Evolutionary conservation across 2,329 filamentous ascomycete species (phyloP), one percentile per base, ranked within the genome.

Genomic region (Juglanconis sp.): DNA sequence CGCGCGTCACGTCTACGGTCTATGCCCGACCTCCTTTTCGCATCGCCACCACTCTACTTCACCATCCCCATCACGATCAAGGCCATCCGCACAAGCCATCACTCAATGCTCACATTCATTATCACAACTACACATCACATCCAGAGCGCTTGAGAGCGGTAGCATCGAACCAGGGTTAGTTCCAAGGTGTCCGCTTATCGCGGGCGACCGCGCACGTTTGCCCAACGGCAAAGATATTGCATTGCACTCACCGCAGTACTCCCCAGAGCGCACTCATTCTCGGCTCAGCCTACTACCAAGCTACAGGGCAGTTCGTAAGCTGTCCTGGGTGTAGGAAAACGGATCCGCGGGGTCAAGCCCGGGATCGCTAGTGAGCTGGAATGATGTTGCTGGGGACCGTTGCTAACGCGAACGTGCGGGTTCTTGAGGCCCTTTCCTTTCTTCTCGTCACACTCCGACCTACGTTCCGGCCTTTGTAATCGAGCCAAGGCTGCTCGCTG

Each of bases 101-200:
- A 5, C 8, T 4, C 11, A 15, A 17, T 17, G 7, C 42, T 46
- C 42, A 7, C 5, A 7, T 46, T 9, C 15, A 6, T 7, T 7
- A 5, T 17, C 42, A 17, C 42, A 17, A 66, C 68, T 3, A 56
- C 48, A 32, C 31, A 59, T 2, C 61, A 69, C 42, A 68, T 42
- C 7, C 47, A 51, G 47, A 34, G 38, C 55, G 48, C 47, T 30
- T 17, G 9, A 51, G 47, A 5, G 31, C n/a, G 15, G 35, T 44
- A 34, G 15, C 36, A 36, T 24, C 48, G 35, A 42, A 44, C 47
- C 55, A 54, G 52, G 55, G 55, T 57, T 47, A 57, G 55, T 57
- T 35, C 36, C 36, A 52, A 57, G 55, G 55, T 57, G 55, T 57
- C 48, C 55, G 55, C 47, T 57, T 57, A 17, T 44, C 11, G 55